Base-by-base conservation (phyloP, 306 rosid species). In the Dryas octopetala region DNA sequence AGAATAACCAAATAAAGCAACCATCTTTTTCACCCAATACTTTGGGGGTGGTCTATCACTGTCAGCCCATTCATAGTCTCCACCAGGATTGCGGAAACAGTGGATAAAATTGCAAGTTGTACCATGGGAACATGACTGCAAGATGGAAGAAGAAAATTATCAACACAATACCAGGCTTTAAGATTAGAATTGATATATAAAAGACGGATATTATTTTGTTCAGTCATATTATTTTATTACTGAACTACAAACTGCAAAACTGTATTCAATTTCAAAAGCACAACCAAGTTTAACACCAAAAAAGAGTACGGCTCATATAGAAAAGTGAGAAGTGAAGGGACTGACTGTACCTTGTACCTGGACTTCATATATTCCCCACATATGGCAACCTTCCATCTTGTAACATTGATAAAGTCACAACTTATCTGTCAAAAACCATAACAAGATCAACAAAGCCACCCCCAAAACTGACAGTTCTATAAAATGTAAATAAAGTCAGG, bases 291-390 rank as follows among this genome's bases (percentile, higher is more conserved):
- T 19, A 28, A 58, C 44, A 58, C 14, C n/a, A 11, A 61, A 4
- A 50, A 9, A 73, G 41, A 78, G 73, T 48, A 80, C 32, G 13
- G 63, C 80, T 79, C n/a, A 73, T 74, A 70, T 19, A 63, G n/a
- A 14, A 80, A 45, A 38, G 64, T 48, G 60, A 59, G 66, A 68
- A n/a, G 62, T 73, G 46, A 63, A 32, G 73, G 84, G 14, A 65
- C 41, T 48, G 71, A 71, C 64, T 41, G 46, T 86, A 89, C 97
- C 93, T 95, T 86, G 87, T 81, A 91, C 62, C 93, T 89, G 47
- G 97, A 85, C 85, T 91, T 95, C 97, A 87, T 90, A 85, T 86
- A 91, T 83, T 95, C 98, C 77, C 98, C 98, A 76, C 98, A 95
- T 62, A 95, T 90, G 73, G 98, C 98, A 82, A 90, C 90, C 83